These are phyloP conservation scores for Mucor racemosus DNA, from an alignment of 371 early-diverging fungal genomes.

Conservation along the genomic window DNA sequence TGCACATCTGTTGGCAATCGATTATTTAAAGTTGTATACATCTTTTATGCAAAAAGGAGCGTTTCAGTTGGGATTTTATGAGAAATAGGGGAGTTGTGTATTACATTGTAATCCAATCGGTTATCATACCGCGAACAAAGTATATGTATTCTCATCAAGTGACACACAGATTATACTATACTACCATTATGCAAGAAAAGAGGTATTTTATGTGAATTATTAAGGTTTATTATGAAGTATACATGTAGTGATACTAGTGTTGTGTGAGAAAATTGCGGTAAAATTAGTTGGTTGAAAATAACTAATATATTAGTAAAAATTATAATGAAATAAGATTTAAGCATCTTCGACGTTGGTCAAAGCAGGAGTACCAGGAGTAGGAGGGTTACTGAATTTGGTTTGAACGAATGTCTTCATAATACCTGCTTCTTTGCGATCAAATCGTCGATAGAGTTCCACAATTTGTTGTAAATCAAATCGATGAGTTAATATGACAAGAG, in stretches of 20 bases:
- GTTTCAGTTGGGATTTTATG: not conserved
- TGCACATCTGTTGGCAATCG: not conserved
- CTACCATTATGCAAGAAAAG: too few species aligned
- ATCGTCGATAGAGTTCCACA: constrained; percentile 52
- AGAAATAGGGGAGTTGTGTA: not conserved
- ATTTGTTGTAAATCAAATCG: constrained; percentile 52
- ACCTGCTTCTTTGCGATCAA: constrained; percentile 59
- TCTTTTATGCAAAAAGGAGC: not conserved
- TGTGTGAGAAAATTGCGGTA: too few species aligned
- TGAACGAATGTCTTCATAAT: constrained; percentile 56
- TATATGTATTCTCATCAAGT: too few species aligned
- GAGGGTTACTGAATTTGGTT: constrained; percentile 37
- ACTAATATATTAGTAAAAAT: not conserved
- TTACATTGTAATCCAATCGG: constrained; percentile 1
- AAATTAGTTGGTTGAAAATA: too few species aligned
- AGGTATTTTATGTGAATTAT: too few species aligned
- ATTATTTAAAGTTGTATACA: not conserved
- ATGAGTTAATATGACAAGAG: constrained; percentile 62
- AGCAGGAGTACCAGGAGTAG: constrained; percentile 12
- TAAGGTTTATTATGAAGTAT: too few species aligned
- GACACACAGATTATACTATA: too few species aligned
- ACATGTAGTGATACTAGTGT: too few species aligned
- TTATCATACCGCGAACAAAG: not conserved
- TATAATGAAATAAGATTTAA: not conserved
- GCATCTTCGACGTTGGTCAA: constrained; percentile 9